A percentile compares a stretch with the other conserved stretches of the same genome.
phyloP scores from a whole-genome alignment of 331 rosid genomes.

The Cydonia oblonga region DNA sequence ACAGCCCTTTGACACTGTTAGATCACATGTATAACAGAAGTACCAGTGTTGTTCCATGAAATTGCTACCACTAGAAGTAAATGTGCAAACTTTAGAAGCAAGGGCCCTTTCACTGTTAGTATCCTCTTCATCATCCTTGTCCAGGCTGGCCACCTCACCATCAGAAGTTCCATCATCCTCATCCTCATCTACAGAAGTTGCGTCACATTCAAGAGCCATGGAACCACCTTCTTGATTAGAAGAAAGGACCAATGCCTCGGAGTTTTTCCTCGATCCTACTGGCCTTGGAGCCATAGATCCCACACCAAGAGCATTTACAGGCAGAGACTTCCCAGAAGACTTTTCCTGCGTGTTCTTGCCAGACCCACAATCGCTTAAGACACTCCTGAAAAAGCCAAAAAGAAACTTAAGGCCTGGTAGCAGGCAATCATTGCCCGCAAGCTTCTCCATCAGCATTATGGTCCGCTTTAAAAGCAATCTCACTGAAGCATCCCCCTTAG shows the following conservation, averaged over 20 bases:
- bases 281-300: slow-evolving; percentile 51
- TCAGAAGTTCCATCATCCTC: slow-evolving; percentile 99
- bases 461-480: slow-evolving; percentile 58
- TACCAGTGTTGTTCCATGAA: slow-evolving; percentile 99
- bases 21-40: slow-evolving; percentile 95
- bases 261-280: slow-evolving; percentile 64
- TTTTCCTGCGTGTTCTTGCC: slow-evolving; percentile 49
- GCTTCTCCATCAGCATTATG: slow-evolving; percentile 65
- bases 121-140: slow-evolving; percentile 96
- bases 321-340: slow-evolving; percentile 40
- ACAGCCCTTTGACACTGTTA: slow-evolving; percentile 93
- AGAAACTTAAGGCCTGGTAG: slow-evolving; percentile 85
- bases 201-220: slow-evolving; percentile 84
- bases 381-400: slow-evolving; percentile 61
- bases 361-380: slow-evolving; percentile 63
- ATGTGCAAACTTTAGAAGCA: slow-evolving; percentile 96
- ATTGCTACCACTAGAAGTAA: slow-evolving; percentile 98
- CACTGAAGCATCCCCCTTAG: slow-evolving; percentile 60
- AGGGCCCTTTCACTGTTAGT: slow-evolving; percentile 85
- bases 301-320: slow-evolving; percentile 40
- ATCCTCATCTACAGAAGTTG: slow-evolving; percentile 88
- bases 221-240: slow-evolving; percentile 77
- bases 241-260: slow-evolving; percentile 66
- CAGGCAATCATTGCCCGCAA: slow-evolving; percentile 55
- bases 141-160: slow-evolving; percentile 95